These are phyloP conservation scores for Schizosaccharomyces versatilis DNA, from an alignment of 1,139 yeast genomes.

Conservation along the genomic window DNA sequence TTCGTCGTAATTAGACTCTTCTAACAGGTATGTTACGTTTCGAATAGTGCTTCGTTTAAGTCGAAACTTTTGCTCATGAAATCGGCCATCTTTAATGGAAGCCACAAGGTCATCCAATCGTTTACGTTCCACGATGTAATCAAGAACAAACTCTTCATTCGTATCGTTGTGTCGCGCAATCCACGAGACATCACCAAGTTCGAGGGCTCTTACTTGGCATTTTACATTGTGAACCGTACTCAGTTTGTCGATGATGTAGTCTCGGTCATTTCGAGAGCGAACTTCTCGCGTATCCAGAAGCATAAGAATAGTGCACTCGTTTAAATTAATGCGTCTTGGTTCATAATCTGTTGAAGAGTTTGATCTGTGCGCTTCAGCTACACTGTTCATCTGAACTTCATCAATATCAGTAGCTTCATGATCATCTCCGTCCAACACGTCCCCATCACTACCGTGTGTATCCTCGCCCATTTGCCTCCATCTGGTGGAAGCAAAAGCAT, in stretches of 20 bases:
- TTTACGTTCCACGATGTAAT: slow-evolving; percentile 71
- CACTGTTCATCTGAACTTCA: neutral
- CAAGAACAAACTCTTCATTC: slow-evolving; percentile 43
- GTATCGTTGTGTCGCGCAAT: slow-evolving; percentile 45
- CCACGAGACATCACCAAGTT: slow-evolving; percentile 84
- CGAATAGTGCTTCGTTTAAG: slow-evolving; percentile 44
- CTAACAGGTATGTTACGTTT: slow-evolving; percentile 60
- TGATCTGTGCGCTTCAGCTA: neutral
- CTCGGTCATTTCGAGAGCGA: slow-evolving; percentile 34
- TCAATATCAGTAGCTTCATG: neutral
- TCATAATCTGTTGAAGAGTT: neutral
- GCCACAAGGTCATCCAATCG: slow-evolving; percentile 63
- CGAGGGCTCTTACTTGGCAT: slow-evolving; percentile 34
- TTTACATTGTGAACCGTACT: slow-evolving; percentile 25
- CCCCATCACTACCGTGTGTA: neutral
- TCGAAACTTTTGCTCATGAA: slow-evolving; percentile 56
- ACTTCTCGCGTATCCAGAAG: slow-evolving; percentile 70
- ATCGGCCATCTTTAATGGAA: slow-evolving; percentile 75
- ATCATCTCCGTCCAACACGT: neutral
- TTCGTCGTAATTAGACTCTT: slow-evolving; percentile 31
- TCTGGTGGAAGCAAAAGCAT: slow-evolving; percentile 29
- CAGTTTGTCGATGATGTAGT: slow-evolving; percentile 40
- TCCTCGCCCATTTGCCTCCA: slow-evolving; percentile 10
- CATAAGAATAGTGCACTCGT: slow-evolving; percentile 35
- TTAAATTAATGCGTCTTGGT: slow-evolving; percentile 17